Evolutionary conservation across 2,329 filamentous ascomycete genomes (phyloP).

Genomic region (Claviceps africana): DNA sequence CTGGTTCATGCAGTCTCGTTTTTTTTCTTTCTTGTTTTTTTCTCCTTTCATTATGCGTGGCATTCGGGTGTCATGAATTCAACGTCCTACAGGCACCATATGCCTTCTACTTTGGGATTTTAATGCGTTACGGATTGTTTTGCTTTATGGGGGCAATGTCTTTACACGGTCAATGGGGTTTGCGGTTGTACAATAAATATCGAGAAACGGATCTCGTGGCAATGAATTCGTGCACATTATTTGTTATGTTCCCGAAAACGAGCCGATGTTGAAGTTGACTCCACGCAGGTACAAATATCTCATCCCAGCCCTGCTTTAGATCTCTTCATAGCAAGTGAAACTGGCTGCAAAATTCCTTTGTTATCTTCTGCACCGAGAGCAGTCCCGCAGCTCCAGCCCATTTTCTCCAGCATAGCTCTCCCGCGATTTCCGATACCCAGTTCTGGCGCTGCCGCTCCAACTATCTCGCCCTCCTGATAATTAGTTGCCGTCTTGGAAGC

Average conservation of each 20-base stretch:
- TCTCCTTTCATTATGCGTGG: slow-evolving; percentile 27
- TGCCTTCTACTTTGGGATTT: slow-evolving; percentile 32
- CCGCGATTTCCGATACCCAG: slow-evolving; percentile 73
- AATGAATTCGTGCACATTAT: slow-evolving; percentile 50
- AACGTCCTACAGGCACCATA: slow-evolving; percentile 30
- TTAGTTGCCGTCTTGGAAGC: slow-evolving; percentile 17
- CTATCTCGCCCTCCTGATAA: slow-evolving; percentile 74
- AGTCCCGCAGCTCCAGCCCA: slow-evolving; percentile 87
- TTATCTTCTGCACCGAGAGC: slow-evolving; percentile 70
- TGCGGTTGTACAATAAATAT: slow-evolving; percentile 59
- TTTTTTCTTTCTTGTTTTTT: neutral
- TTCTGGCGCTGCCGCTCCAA: slow-evolving; percentile 74
- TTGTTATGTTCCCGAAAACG: neutral
- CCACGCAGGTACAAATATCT: neutral
- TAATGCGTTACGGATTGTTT: slow-evolving; percentile 65
- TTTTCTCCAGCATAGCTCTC: slow-evolving; percentile 80
- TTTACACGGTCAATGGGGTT: slow-evolving; percentile 56
- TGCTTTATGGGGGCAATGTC: slow-evolving; percentile 54
- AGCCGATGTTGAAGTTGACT: neutral
- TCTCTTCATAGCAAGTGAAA: slow-evolving; percentile 76
- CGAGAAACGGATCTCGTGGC: slow-evolving; percentile 47
- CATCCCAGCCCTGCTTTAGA: slow-evolving; percentile 72
- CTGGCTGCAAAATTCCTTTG: slow-evolving; percentile 76
- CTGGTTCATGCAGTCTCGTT: slow-evolving; percentile 31
- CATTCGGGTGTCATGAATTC: slow-evolving; percentile 44